Evolutionary conservation across 768 basidiomycete species (phyloP).

Genomic region (Symmetrospora coprosmae): DNA sequence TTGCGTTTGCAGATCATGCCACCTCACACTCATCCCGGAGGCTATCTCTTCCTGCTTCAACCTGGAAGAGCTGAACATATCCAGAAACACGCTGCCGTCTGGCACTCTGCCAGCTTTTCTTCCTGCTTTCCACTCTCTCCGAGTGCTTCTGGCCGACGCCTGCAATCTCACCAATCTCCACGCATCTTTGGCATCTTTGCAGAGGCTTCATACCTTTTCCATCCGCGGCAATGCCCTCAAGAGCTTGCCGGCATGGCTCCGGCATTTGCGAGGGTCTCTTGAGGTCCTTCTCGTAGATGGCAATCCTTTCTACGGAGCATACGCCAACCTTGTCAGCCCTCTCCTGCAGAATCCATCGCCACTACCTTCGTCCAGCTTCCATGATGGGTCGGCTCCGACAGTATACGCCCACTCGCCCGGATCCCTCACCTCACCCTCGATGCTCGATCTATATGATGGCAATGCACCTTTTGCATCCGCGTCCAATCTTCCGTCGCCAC

Average conservation of each 20-base stretch:
- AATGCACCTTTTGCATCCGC: background rate
- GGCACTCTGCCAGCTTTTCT: conserved; percentile 84
- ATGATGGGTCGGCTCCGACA: too few species aligned
- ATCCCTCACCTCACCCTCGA: background rate
- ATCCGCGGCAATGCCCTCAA: conserved; percentile 75
- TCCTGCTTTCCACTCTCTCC: conserved; percentile 52
- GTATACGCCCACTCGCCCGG: too few species aligned
- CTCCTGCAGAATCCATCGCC: conserved; percentile 48
- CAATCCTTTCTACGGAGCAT: conserved; percentile 88
- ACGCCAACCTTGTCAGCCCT: conserved; percentile 77
- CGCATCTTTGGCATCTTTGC: conserved; percentile 55
- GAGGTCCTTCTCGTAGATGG: conserved; percentile 83
- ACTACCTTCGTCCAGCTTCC: background rate
- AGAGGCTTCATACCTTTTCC: conserved; percentile 74
- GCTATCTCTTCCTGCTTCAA: conserved; percentile 61
- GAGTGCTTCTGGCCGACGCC: conserved; percentile 81
- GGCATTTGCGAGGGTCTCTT: conserved; percentile 57
- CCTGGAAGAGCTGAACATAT: conserved; percentile 86
- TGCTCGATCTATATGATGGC: background rate
- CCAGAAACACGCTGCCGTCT: conserved; percentile 58
- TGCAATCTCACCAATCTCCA: conserved; percentile 69
- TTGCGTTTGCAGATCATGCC: conserved; percentile 39
- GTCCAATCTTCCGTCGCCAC: background rate
- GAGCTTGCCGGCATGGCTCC: conserved; percentile 86
- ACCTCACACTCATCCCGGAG: conserved; percentile 49